Evolutionary conservation across 179 eudicot genomes (phyloP), one percentile per base, ranked within the genome.

Genomic region (Beta lomatogona): DNA sequence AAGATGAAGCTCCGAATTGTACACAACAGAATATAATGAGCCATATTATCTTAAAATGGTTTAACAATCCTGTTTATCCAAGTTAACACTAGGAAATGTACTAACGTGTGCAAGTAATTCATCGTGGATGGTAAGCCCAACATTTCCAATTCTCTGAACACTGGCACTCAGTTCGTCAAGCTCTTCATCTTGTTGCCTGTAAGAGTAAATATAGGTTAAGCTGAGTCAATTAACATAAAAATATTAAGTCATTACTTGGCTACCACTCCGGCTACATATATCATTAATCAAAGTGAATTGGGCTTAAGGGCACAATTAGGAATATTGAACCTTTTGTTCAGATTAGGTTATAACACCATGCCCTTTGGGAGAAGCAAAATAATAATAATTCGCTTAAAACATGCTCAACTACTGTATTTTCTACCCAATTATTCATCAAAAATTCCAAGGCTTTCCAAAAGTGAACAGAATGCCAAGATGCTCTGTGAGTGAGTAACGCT

Each of bases 161-260:
- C 97, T 95, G 57, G 88, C 96, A 87, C 96, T 91, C 67, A 95
- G 89, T 83, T 90, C 97, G 82, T 94, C 99, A 57, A 95, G 89
- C 79, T 95, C 99, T 60, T 95, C 95, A 87, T 94, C 99, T 77
- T 95, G 99, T 86, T 91, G 91, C 90, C 99, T 95, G 82, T 73
- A 87, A 58, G 85, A 72, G 68, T 36, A 36, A 77, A 77, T 50
- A 63, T 52, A 81, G n/a, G 54, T 54, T 7, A 76, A 28, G 50
- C 31, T n/a, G 21, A 48, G 25, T 65, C 18, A 10, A 74, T n/a
- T 45, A 7, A 9, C 14, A 16, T 53, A 4, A 31, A 64, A 22
- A 21, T n/a, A 55, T 41, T 41, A 4, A 41, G 22, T 12, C 50
- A 54, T 9, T 7, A 73, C 48, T 25, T 9, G 11, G 3, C 1